phyloP scores from a whole-genome alignment of 2,329 filamentous ascomycete species.

The Chrysoporthe deuterocubensis region DNA sequence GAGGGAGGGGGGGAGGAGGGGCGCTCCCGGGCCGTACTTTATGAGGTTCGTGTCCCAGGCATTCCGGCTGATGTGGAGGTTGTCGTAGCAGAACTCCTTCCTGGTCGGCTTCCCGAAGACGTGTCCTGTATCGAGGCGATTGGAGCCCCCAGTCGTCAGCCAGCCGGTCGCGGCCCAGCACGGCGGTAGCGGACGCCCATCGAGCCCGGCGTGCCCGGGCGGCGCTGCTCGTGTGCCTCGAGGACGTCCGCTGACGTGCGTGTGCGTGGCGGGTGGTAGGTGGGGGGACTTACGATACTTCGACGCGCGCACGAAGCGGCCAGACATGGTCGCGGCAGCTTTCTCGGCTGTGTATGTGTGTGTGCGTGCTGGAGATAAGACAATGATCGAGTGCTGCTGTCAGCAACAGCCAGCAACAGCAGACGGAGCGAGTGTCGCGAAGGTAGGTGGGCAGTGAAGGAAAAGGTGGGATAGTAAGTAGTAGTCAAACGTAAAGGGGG shows the following conservation, averaged over 20 bases:
- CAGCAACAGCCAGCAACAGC: slow-evolving; percentile 10
- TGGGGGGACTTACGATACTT: slow-evolving; percentile 63
- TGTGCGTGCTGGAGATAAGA: neutral
- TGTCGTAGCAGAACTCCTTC: slow-evolving; percentile 99
- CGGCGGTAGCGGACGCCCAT: slow-evolving; percentile 19
- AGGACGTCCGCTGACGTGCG: slow-evolving; percentile 30
- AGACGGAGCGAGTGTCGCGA: neutral
- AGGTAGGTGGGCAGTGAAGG: neutral
- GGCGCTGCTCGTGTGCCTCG: slow-evolving; percentile 26
- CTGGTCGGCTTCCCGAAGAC: slow-evolving; percentile 95
- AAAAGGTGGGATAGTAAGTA: slow-evolving; percentile 8
- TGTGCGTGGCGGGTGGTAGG: neutral
- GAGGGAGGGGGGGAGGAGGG: neutral
- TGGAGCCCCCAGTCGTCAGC: slow-evolving; percentile 35
- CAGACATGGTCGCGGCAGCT: slow-evolving; percentile 52
- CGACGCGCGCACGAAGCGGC: slow-evolving; percentile 70
- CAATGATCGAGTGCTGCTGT: slow-evolving; percentile 9
- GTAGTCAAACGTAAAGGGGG: slow-evolving; percentile 1
- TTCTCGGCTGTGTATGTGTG: neutral
- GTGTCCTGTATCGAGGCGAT: slow-evolving; percentile 70
- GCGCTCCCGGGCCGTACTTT: neutral
- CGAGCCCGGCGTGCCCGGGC: slow-evolving; percentile 14
- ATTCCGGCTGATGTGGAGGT: slow-evolving; percentile 95
- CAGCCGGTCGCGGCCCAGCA: slow-evolving; percentile 33
- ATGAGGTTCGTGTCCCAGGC: slow-evolving; percentile 94